phyloP scores from a whole-genome alignment of 805 yeast species.

The Maudiozyma serrabonitensis region DNA sequence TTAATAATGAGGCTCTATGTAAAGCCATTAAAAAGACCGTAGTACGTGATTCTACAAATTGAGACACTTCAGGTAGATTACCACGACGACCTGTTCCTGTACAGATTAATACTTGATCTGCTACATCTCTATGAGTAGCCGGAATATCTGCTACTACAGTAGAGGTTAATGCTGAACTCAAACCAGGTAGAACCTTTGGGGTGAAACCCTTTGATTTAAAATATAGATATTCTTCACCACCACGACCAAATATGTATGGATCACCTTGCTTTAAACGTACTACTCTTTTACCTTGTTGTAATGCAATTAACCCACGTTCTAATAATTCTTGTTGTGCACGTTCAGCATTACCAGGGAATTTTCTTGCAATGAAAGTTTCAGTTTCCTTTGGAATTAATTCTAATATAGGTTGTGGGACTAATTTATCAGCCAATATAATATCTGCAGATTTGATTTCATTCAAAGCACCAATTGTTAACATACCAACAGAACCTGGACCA shows the following conservation, averaged over 20 bases:
- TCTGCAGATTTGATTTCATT: slow-evolving; percentile 77
- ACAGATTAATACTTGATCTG: slow-evolving; percentile 86
- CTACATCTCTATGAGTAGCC: slow-evolving; percentile 83
- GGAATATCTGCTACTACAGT: slow-evolving; percentile 77
- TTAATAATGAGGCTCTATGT: slow-evolving; percentile 49
- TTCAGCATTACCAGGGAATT: slow-evolving; percentile 96
- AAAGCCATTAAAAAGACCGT: slow-evolving; percentile 85
- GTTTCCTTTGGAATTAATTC: slow-evolving; percentile 72
- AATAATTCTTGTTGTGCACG: slow-evolving; percentile 81
- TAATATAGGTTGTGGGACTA: slow-evolving; percentile 82
- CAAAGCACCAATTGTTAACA: slow-evolving; percentile 77
- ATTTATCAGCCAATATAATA: slow-evolving; percentile 76
- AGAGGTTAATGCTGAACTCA: slow-evolving; percentile 83
- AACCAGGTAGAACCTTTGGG: slow-evolving; percentile 76
- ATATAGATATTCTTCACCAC: slow-evolving; percentile 80
- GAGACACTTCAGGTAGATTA: slow-evolving; percentile 67
- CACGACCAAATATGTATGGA: slow-evolving; percentile 92
- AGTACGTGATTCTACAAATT: slow-evolving; percentile 61
- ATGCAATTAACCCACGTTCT: slow-evolving; percentile 56
- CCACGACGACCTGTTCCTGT: slow-evolving; percentile 94
- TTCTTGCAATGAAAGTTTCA: slow-evolving; percentile 75
- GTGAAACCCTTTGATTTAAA: slow-evolving; percentile 58
- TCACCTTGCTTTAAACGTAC: slow-evolving; percentile 93
- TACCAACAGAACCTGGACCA: slow-evolving; percentile 83
- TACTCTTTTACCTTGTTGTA: slow-evolving; percentile 60